A percentile compares a stretch with the other conserved stretches of the same genome.
Conservation (phyloP, 768 basidiomycete species). For the Rossbeevera mucosa region DNA sequence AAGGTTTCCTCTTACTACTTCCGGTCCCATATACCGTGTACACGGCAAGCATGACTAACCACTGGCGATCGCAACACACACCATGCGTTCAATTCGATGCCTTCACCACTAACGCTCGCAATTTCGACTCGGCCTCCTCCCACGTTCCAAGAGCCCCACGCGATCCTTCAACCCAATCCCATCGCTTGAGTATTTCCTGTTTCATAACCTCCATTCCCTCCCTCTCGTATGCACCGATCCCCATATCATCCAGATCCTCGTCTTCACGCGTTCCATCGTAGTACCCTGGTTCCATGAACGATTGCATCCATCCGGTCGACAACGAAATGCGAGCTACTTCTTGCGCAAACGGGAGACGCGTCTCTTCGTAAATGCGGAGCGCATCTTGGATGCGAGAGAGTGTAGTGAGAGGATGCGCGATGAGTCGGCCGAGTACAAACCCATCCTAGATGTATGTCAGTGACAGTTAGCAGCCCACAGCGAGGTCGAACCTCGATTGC, state of each 20-base stretch:
- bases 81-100: too few species aligned
- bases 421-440: conserved; percentile 21
- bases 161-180: conserved; percentile 13
- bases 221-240: conserved; percentile 8
- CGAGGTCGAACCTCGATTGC: conserved; percentile 19
- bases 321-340: conserved; percentile 15
- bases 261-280: conserved; percentile 20
- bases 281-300: conserved; percentile 15
- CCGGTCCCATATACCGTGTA: too few species aligned
- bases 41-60: too few species aligned
- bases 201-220: conserved; percentile 16
- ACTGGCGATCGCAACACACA: too few species aligned
- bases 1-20: too few species aligned
- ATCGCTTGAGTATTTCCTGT: conserved; percentile 10
- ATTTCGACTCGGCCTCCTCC: conserved; percentile 14
- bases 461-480: background rate
- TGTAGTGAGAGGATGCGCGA: conserved; percentile 17
- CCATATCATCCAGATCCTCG: conserved; percentile 7
- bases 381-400: conserved; percentile 1
- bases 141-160: conserved; percentile 9
- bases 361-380: conserved; percentile 12
- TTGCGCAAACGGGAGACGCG: conserved; percentile 13
- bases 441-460: conserved; percentile 10
- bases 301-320: background rate
- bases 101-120: background rate